Percentiles rank a stretch among this genome's conserved stretches.
These are phyloP conservation scores for Chlorella vulgaris DNA, from an alignment of 139 green algal genomes.

Conservation along the genomic window DNA sequence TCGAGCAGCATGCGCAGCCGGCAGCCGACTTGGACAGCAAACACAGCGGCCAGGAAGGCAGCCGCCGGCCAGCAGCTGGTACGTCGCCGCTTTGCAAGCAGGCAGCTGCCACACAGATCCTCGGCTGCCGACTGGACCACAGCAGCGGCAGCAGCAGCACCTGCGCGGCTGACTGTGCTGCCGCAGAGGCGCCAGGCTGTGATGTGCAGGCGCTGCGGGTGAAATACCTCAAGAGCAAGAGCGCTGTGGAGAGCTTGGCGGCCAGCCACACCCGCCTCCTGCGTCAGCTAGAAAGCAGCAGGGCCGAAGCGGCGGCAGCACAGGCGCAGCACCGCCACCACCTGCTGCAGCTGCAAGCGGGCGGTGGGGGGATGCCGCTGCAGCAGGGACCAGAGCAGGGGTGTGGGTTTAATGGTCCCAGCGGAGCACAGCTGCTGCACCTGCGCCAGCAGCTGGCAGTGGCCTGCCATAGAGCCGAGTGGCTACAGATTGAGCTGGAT, in stretches of 20 bases:
- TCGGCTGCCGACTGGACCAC: background rate
- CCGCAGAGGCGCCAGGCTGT: background rate
- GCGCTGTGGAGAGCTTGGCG: background rate
- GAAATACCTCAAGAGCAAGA: slow-evolving; percentile 19
- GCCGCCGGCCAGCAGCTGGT: too few relatives aligned
- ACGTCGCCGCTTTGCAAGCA: background rate
- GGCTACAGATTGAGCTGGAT: slow-evolving; percentile 35
- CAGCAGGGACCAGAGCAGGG: too few relatives aligned
- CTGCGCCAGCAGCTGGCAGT: slow-evolving; percentile 23
- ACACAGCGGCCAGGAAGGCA: background rate
- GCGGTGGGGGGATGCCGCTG: too few relatives aligned
- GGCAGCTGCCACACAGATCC: background rate
- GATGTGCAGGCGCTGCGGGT: background rate
- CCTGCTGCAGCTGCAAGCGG: background rate
- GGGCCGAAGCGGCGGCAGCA: too few relatives aligned
- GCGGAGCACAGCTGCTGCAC: background rate
- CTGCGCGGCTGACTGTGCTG: background rate
- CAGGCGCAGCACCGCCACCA: background rate
- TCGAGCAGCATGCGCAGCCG: background rate
- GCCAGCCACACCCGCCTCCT: slow-evolving; percentile 19
- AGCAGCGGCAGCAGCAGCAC: background rate
- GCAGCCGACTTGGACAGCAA: too few relatives aligned
- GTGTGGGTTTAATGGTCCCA: too few relatives aligned
- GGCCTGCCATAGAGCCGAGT: background rate
- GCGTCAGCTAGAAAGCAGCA: slow-evolving; percentile 1